Base-by-base conservation (phyloP, 1,284 basidiomycete species). In the Sanguinoderma infundibulare region DNA sequence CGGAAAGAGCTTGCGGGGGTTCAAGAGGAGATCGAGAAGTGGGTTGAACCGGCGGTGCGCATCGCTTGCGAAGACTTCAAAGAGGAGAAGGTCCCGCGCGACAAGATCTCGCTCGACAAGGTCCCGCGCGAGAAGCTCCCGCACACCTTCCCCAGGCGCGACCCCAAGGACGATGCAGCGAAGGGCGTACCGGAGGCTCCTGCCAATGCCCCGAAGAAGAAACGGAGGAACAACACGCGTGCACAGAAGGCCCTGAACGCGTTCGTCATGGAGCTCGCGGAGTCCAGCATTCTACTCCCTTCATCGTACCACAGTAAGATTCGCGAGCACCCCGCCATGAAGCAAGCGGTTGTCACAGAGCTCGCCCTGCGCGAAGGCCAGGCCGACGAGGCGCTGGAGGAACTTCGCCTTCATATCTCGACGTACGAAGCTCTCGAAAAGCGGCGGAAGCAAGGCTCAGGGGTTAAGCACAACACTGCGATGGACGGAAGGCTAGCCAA, bases 61-160 rank as follows among this genome's bases (percentile, higher is more conserved):
- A 35, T 6, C 14, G 34, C 34, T 14, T 35, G 34, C 34, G 14
- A 35, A 6, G 14, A 6, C 14, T 35, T 7, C 14, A 35, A 14
- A 14, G 34, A 35, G n/a, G n/a, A n/a, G n/a, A n/a, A n/a, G n/a
- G n/a, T n/a, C n/a, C n/a, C n/a, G n/a, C n/a, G n/a, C n/a, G n/a
- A n/a, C n/a, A n/a, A n/a, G n/a, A n/a, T n/a, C n/a, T n/a, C n/a
- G n/a, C n/a, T n/a, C n/a, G n/a, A n/a, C n/a, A n/a, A n/a, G n/a
- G n/a, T n/a, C n/a, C n/a, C n/a, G n/a, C n/a, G n/a, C 34, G 7
- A 35, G 14, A 14, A 53, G 55, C 14, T 55, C 53, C 56, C 56
- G 49, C 38, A 47, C 20, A 30, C 58, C 50, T 52, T 51, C 57
- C 34, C 39, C 44, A 57, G 44, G 57, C 39, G 58, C 61, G 59